Percentiles rank a stretch among this genome's conserved stretches.
Evolutionary conservation across 371 early-diverging fungal species (phyloP).

Genomic region (Apophysomyces trapeziformis): DNA sequence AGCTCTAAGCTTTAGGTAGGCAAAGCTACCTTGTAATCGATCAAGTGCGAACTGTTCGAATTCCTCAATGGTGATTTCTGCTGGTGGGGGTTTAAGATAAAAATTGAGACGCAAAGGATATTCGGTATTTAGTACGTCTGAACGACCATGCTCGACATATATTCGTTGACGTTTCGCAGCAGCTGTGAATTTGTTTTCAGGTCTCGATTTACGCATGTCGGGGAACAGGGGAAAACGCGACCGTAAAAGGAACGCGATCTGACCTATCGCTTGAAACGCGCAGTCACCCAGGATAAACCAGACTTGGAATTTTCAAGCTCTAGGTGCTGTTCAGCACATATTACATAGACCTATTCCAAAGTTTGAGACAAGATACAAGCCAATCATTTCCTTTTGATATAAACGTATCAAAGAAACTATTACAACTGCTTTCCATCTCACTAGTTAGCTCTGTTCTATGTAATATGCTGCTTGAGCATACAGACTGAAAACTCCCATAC

Average conservation of each 20-base stretch:
- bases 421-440: too few relatives aligned
- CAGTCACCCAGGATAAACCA: too few relatives aligned
- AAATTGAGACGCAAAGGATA: conserved; percentile 84
- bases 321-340: too few relatives aligned
- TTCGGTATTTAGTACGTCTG: conserved; percentile 19
- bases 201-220: not conserved
- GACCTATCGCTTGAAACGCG: too few relatives aligned
- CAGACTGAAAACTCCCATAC: too few relatives aligned
- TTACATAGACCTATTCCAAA: too few relatives aligned
- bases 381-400: too few relatives aligned
- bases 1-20: conserved; percentile 11
- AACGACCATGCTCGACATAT: conserved; percentile 13
- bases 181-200: conserved; percentile 21
- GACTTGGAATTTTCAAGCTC: too few relatives aligned
- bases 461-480: too few relatives aligned
- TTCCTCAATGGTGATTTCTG: conserved; percentile 87
- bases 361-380: too few relatives aligned
- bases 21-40: conserved; percentile 76
- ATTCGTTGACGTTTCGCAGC: conserved; percentile 21
- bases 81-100: conserved; percentile 75
- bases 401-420: too few relatives aligned
- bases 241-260: not conserved
- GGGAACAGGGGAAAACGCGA: not conserved
- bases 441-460: too few relatives aligned
- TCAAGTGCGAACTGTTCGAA: conserved; percentile 93